These are phyloP conservation scores for Coemansia sp. DNA, from an alignment of 192 early-diverging fungal genomes.

Conservation along the genomic window DNA sequence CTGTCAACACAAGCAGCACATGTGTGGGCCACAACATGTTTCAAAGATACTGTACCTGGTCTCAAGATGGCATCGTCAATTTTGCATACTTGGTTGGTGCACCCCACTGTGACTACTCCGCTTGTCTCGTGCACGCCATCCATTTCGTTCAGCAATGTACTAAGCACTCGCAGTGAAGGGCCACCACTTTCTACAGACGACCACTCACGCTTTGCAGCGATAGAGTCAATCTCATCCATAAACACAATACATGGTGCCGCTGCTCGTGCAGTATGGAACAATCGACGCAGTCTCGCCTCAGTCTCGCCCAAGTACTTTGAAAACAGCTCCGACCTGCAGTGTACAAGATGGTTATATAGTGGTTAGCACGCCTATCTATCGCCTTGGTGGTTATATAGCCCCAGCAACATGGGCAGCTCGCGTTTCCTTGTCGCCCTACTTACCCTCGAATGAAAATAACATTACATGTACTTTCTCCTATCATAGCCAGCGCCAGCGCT, in stretches of 20 bases:
- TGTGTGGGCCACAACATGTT: neutral
- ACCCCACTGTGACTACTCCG: constrained; percentile 85
- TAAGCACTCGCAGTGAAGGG: constrained; percentile 86
- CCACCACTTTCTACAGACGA: constrained; percentile 65
- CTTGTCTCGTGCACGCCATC: constrained; percentile 89
- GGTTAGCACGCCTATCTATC: constrained; percentile 34
- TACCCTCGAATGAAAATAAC: constrained; percentile 85
- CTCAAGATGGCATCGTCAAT: constrained; percentile 85
- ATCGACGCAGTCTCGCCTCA: constrained; percentile 72
- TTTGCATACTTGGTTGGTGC: constrained; percentile 86
- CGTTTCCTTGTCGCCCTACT: neutral
- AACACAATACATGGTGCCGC: constrained; percentile 92
- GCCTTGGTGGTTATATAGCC: neutral
- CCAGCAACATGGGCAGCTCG: neutral
- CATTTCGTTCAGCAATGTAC: constrained; percentile 96
- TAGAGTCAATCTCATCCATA: constrained; percentile 92
- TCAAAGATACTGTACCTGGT: constrained; percentile 57
- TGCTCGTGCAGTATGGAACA: constrained; percentile 82
- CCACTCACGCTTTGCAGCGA: constrained; percentile 77
- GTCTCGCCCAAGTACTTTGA: constrained; percentile 97
- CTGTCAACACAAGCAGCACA: neutral
- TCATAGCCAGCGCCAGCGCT: constrained; percentile 75
- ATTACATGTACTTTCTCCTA: constrained; percentile 75
- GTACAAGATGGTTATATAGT: neutral
- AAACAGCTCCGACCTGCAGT: constrained; percentile 70